phyloP scores from a whole-genome alignment of 768 basidiomycete species.

The Chalciporus pseudorubinellus region DNA sequence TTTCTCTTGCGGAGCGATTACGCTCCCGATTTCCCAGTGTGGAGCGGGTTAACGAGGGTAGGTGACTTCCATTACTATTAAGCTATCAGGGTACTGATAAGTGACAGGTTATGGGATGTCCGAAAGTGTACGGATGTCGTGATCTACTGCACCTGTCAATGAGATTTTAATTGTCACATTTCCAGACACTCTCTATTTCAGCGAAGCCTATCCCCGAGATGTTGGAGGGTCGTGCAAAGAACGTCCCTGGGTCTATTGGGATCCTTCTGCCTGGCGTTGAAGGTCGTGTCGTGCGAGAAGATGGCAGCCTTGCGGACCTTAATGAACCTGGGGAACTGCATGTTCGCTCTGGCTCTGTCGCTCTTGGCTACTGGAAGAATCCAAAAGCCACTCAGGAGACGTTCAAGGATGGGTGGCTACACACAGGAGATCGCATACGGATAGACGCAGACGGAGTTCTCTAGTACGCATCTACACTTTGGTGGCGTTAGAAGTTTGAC shows the following conservation, averaged over 20 bases:
- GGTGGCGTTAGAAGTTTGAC: background rate
- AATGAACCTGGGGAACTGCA: conserved; percentile 69
- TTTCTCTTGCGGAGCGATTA: conserved; percentile 46
- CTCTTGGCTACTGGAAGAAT: conserved; percentile 73
- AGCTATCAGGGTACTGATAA: conserved; percentile 3
- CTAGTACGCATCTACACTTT: conserved; percentile 45
- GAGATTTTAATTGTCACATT: background rate
- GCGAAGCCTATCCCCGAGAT: conserved; percentile 43
- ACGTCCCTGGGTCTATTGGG: conserved; percentile 47
- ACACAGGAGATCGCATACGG: conserved; percentile 69
- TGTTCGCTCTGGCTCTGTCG: conserved; percentile 53
- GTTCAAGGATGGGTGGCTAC: conserved; percentile 69
- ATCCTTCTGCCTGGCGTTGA: conserved; percentile 63
- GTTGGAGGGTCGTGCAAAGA: conserved; percentile 42
- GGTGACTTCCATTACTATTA: conserved; percentile 4
- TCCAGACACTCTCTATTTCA: conserved; percentile 55
- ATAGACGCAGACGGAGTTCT: conserved; percentile 60
- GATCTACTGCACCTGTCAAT: background rate
- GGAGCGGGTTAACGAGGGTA: conserved; percentile 46
- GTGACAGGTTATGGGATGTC: conserved; percentile 68
- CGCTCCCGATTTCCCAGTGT: conserved; percentile 35
- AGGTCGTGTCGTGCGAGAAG: conserved; percentile 57
- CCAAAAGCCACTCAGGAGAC: conserved; percentile 62
- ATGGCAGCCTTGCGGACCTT: conserved; percentile 50
- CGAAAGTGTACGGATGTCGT: conserved; percentile 49